A percentile compares a stretch with the other conserved stretches of the same genome.
These are phyloP conservation scores for Monilinia polystroma DNA, from an alignment of 2,329 filamentous ascomycete species.

Conservation along the genomic window DNA sequence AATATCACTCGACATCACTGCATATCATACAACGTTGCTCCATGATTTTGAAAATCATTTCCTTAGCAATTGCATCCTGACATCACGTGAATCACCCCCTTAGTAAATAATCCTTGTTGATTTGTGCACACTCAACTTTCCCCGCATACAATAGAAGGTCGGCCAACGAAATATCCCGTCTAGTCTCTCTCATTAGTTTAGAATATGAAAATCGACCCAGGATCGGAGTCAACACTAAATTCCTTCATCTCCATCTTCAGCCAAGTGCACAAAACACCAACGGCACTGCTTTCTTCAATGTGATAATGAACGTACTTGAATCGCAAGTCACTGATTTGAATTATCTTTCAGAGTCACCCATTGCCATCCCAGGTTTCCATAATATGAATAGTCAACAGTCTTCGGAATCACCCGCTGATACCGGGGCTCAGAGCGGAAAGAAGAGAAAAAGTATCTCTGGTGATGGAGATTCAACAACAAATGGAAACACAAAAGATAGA, in stretches of 20 bases:
- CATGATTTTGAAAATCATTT: too few species aligned
- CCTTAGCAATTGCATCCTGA: not conserved
- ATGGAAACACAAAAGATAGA: constrained; percentile 6
- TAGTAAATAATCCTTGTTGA: not conserved
- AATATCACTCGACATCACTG: too few species aligned
- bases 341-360: constrained; percentile 38
- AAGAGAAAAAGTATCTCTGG: constrained; percentile 38
- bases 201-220: not conserved
- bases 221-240: not conserved
- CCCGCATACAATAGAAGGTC: not conserved
- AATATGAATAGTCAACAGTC: constrained; percentile 37
- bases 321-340: constrained; percentile 39
- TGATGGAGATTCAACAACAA: constrained; percentile 24
- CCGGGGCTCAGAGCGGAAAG: constrained; percentile 35
- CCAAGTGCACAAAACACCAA: not conserved
- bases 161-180: not conserved
- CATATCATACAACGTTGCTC: too few species aligned
- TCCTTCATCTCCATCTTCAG: not conserved
- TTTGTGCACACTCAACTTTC: not conserved
- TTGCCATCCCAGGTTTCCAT: constrained; percentile 26
- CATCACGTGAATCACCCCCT: too few species aligned
- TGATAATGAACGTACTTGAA: constrained; percentile 42
- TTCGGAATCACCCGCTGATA: constrained; percentile 39
- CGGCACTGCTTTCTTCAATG: constrained; percentile 16
- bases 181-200: not conserved